Evolutionary conservation across 805 yeast species (phyloP).

Genomic region (Kodamaea fukazawae): DNA sequence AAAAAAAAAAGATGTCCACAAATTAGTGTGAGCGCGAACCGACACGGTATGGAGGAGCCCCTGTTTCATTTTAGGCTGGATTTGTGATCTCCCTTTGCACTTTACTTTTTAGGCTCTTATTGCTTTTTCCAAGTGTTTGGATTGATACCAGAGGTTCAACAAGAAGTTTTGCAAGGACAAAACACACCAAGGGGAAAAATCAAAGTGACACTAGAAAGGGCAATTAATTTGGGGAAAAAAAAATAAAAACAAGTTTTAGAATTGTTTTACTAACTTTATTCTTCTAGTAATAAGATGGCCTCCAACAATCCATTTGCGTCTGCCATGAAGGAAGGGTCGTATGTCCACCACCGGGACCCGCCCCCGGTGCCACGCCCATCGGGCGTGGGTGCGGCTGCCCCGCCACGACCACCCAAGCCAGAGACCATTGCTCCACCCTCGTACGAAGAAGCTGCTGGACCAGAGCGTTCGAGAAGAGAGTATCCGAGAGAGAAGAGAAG

Average conservation of each 20-base stretch:
- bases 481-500: conserved; percentile 52
- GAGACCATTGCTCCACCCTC: conserved; percentile 54
- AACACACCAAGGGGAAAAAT: no score
- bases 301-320: conserved; percentile 56
- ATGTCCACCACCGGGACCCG: conserved; percentile 36
- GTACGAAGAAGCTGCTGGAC: conserved; percentile 67
- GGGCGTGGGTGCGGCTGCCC: conserved; percentile 16
- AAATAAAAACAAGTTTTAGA: conserved; percentile 1
- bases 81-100: no score
- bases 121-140: no score
- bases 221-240: background rate
- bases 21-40: no score
- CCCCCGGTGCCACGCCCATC: conserved; percentile 32
- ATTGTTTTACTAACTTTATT: conserved; percentile 11
- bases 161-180: no score
- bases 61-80: no score
- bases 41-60: no score
- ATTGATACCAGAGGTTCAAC: no score
- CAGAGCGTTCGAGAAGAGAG: conserved; percentile 37
- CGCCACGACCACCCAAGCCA: conserved; percentile 17
- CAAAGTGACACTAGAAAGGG: no score
- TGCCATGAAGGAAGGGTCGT: conserved; percentile 39
- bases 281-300: conserved; percentile 24
- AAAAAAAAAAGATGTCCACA: no score
- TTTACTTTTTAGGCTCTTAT: no score